Evolutionary conservation across 169 alveolate genomes (phyloP).

Genomic region (Haemoproteus tartakovskyi): DNA sequence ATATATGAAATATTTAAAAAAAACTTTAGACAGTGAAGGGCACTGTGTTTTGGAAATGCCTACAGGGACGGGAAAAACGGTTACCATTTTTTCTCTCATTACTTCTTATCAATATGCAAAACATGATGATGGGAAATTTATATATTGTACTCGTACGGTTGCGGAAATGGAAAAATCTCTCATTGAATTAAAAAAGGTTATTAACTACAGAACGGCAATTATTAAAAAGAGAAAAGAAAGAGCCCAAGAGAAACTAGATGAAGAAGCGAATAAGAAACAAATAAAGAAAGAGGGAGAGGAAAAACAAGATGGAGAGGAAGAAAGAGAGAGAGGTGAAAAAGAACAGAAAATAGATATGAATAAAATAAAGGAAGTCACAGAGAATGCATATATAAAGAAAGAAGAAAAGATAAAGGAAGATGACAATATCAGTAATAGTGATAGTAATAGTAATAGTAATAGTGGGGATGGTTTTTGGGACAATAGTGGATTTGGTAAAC

Average conservation of each 20-base stretch:
- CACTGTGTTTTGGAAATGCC: constrained; percentile 98
- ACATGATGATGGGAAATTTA: constrained; percentile 84
- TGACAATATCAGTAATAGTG: background rate
- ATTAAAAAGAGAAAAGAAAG: background rate
- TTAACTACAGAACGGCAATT: constrained; percentile 76
- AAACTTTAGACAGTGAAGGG: constrained; percentile 89
- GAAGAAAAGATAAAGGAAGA: background rate
- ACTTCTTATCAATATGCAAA: constrained; percentile 88
- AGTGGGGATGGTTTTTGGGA: background rate
- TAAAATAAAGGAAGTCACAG: no score
- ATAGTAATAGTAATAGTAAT: background rate
- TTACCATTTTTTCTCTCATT: constrained; percentile 90
- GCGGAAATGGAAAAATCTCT: constrained; percentile 99
- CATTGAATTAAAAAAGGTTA: constrained; percentile 89
- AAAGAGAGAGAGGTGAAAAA: background rate
- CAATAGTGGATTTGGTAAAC: background rate
- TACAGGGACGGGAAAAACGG: constrained; percentile 98
- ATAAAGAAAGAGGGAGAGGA: constrained; percentile 73
- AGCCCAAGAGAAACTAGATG: no score
- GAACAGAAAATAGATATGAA: no score
- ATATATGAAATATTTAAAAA: constrained; percentile 88
- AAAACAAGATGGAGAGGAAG: constrained; percentile 29
- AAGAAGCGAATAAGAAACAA: no score
- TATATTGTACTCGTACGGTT: constrained; percentile 93
- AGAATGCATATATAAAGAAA: no score